Percentiles rank a stretch among this genome's conserved stretches.
These are phyloP conservation scores for Camellia sinensis DNA, from an alignment of 148 eudicot genomes.

Conservation along the genomic window DNA sequence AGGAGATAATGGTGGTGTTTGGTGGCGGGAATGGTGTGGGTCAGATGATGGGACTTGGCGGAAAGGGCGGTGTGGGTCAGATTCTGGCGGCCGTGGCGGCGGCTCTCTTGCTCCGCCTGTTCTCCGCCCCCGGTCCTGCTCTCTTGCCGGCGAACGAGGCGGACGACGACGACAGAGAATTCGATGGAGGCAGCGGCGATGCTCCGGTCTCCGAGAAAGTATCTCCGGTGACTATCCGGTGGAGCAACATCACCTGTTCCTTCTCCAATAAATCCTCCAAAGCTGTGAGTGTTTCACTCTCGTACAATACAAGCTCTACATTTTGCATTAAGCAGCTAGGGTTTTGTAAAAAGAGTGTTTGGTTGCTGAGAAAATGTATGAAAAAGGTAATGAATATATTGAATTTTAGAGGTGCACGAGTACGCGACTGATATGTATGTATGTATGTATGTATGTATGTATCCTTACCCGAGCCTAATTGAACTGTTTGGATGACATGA, in stretches of 20 bases:
- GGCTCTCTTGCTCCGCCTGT: conserved; percentile 66
- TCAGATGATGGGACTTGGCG: conserved; percentile 20
- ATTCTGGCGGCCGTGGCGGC: conserved; percentile 72
- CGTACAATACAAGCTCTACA: not conserved
- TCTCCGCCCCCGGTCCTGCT: conserved; percentile 68
- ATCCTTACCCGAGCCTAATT: not conserved
- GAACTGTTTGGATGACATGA: not conserved
- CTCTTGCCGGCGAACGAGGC: conserved; percentile 37
- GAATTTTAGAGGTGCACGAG: not conserved
- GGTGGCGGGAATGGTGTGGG: conserved; percentile 26
- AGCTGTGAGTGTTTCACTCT: not conserved
- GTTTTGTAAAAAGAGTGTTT: conserved; percentile 3
- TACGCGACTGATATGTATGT: too few species aligned
- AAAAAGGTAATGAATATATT: not conserved
- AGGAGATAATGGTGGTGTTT: conserved; percentile 33
- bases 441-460: too few species aligned
- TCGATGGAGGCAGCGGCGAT: conserved; percentile 25
- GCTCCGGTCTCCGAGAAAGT: conserved; percentile 51
- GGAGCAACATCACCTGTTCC: conserved; percentile 73
- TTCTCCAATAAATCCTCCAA: conserved; percentile 35
- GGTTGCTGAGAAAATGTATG: conserved; percentile 1
- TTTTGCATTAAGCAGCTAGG: not conserved
- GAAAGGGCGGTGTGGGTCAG: conserved; percentile 50
- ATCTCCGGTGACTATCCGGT: conserved; percentile 70
- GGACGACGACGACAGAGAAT: conserved; percentile 23